phyloP scores from a whole-genome alignment of 352 stramenopile species.

The Globisporangium abappressorium region DNA sequence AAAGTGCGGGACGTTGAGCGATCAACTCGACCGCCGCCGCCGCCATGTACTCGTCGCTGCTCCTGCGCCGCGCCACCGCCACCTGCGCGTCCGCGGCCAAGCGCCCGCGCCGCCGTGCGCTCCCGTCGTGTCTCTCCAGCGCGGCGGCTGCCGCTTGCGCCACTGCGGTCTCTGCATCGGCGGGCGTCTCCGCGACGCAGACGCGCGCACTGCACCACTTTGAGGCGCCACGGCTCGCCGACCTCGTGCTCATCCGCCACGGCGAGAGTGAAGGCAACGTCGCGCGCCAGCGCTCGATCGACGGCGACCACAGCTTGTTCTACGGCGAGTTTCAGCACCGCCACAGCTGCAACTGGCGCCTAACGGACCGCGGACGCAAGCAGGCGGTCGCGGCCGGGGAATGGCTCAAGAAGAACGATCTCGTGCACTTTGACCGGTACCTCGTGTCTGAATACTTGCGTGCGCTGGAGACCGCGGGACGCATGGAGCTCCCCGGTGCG shows the following conservation, averaged over 20 bases:
- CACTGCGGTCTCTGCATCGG: neutral
- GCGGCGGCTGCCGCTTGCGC: neutral
- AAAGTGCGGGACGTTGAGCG: neutral
- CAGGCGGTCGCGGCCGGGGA: conserved; percentile 75
- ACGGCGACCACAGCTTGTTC: conserved; percentile 84
- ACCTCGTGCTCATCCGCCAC: conserved; percentile 87
- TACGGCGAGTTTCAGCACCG: conserved; percentile 86
- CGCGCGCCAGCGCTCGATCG: conserved; percentile 74
- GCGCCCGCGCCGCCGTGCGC: conserved; percentile 5
- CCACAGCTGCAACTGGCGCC: conserved; percentile 86
- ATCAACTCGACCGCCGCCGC: neutral
- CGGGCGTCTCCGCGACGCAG: neutral
- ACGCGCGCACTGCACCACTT: conserved; percentile 22
- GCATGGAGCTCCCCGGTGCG: conserved; percentile 65
- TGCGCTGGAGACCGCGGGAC: conserved; percentile 82
- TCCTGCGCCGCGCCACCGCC: conserved; percentile 13
- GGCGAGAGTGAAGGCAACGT: conserved; percentile 89
- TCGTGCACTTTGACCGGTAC: conserved; percentile 81
- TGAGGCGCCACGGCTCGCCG: conserved; percentile 55
- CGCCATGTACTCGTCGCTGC: conserved; percentile 21
- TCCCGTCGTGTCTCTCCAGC: conserved; percentile 11
- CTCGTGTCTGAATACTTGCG: conserved; percentile 87
- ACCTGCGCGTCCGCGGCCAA: conserved; percentile 4
- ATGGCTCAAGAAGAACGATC: conserved; percentile 77
- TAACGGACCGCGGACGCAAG: conserved; percentile 77